Percentiles rank a stretch among this genome's conserved stretches.
Evolutionary conservation across 108 stramenopile species (phyloP).

Genomic region (Cyclotella cryptica): DNA sequence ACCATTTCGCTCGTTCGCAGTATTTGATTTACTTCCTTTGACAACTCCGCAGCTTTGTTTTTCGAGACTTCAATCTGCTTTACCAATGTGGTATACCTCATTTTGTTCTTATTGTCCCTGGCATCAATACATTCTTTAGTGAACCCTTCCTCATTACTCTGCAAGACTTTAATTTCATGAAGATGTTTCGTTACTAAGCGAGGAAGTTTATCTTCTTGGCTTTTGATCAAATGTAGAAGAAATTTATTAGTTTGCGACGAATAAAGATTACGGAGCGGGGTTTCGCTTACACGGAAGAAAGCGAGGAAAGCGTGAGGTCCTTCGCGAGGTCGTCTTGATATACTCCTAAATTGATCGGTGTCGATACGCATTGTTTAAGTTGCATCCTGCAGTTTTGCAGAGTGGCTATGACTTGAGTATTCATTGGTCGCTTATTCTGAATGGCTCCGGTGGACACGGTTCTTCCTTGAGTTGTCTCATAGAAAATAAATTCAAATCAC

Average conservation of each 20-base stretch:
- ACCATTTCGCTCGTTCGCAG: background rate
- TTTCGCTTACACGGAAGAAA: too few relatives aligned
- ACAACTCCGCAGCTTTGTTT: slow-evolving; percentile 19
- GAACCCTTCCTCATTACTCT: slow-evolving; percentile 7
- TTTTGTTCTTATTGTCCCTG: slow-evolving; percentile 18
- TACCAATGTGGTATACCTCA: slow-evolving; percentile 7
- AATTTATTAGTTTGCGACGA: too few relatives aligned
- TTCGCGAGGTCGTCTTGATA: slow-evolving; percentile 16
- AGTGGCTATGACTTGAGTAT: background rate
- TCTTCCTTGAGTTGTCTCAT: too few relatives aligned
- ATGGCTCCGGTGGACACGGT: too few relatives aligned
- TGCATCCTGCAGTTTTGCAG: slow-evolving; percentile 17
- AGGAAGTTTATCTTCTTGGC: too few relatives aligned
- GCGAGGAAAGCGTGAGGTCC: background rate
- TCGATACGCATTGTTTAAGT: background rate
- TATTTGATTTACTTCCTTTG: slow-evolving; percentile 15
- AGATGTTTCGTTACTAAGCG: background rate
- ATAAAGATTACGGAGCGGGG: too few relatives aligned
- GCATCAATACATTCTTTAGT: background rate
- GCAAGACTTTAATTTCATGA: slow-evolving; percentile 3
- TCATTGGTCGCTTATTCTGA: background rate
- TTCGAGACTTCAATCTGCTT: slow-evolving; percentile 10
- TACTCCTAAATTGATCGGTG: slow-evolving; percentile 12
- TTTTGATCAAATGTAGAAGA: too few relatives aligned
- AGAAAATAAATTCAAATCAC: too few relatives aligned